These are phyloP conservation scores for Penicillium egyptiacum DNA, from an alignment of 495 filamentous ascomycete genomes.

Conservation along the genomic window DNA sequence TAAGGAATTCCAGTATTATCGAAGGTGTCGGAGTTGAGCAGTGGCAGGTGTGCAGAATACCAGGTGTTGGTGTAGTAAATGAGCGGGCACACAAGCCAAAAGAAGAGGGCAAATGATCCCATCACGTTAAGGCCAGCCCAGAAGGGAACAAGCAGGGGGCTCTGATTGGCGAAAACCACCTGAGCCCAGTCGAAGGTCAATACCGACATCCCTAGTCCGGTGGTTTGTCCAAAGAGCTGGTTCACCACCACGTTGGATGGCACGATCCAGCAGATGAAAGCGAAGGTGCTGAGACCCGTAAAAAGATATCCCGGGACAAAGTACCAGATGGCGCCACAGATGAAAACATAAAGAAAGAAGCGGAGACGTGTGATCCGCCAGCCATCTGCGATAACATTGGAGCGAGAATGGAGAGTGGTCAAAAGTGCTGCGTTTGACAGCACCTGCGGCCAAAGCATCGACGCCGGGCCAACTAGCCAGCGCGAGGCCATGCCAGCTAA, in stretches of 20 bases:
- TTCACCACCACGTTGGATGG: conserved; percentile 69
- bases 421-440: conserved; percentile 87
- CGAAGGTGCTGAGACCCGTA: conserved; percentile 87
- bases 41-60: conserved; percentile 55
- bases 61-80: conserved; percentile 68
- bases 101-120: conserved; percentile 77
- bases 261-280: conserved; percentile 86
- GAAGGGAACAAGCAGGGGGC: conserved; percentile 81
- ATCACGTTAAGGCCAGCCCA: conserved; percentile 92
- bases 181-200: conserved; percentile 94
- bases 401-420: conserved; percentile 78
- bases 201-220: conserved; percentile 75
- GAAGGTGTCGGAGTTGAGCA: conserved; percentile 49
- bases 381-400: conserved; percentile 77
- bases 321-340: conserved; percentile 69
- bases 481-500: conserved; percentile 62
- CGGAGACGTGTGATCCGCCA: conserved; percentile 79
- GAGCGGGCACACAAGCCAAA: conserved; percentile 85
- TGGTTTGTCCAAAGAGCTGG: conserved; percentile 65
- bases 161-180: conserved; percentile 81
- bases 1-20: conserved; percentile 47
- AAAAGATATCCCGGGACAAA: conserved; percentile 83
- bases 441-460: conserved; percentile 92
- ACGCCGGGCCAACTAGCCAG: conserved; percentile 68
- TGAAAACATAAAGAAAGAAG: conserved; percentile 76